Percentiles rank a stretch among this genome's conserved stretches.
phyloP scores from a whole-genome alignment of 768 basidiomycete genomes.

The Lepiota venenata region DNA sequence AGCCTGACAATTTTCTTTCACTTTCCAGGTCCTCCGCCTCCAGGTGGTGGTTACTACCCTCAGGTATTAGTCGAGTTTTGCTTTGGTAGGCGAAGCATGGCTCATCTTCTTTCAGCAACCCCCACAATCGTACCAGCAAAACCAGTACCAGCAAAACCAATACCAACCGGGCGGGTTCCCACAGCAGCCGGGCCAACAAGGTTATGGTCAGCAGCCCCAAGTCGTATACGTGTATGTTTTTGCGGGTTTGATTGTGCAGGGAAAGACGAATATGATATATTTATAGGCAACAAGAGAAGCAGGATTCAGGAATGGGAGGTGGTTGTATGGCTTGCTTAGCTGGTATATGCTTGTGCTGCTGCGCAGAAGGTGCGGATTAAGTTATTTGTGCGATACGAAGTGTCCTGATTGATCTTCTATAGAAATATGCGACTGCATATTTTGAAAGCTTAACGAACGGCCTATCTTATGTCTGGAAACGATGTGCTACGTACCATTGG shows the following conservation, averaged over 20 bases:
- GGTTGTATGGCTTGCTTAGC: conserved; percentile 67
- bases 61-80: conserved; percentile 28
- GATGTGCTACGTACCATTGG: background rate
- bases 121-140: conserved; percentile 57
- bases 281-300: conserved; percentile 52
- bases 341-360: conserved; percentile 63
- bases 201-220: conserved; percentile 64
- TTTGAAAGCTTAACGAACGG: conserved; percentile 27
- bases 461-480: no score
- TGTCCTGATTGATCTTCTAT: conserved; percentile 11
- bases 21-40: conserved; percentile 44
- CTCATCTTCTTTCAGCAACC: conserved; percentile 49
- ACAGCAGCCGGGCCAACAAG: conserved; percentile 44
- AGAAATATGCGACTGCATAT: conserved; percentile 78
- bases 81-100: background rate
- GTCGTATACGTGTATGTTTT: conserved; percentile 75
- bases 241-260: background rate
- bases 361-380: conserved; percentile 58
- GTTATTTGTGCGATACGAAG: conserved; percentile 13
- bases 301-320: conserved; percentile 31
- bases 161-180: no score
- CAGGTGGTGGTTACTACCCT: conserved; percentile 68
- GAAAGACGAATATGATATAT: conserved; percentile 16
- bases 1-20: conserved; percentile 6
- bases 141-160: conserved; percentile 49